A percentile compares a stretch with the other conserved stretches of the same genome.
Evolutionary conservation across 805 yeast species (phyloP).

Genomic region (Starmerella geochares): DNA sequence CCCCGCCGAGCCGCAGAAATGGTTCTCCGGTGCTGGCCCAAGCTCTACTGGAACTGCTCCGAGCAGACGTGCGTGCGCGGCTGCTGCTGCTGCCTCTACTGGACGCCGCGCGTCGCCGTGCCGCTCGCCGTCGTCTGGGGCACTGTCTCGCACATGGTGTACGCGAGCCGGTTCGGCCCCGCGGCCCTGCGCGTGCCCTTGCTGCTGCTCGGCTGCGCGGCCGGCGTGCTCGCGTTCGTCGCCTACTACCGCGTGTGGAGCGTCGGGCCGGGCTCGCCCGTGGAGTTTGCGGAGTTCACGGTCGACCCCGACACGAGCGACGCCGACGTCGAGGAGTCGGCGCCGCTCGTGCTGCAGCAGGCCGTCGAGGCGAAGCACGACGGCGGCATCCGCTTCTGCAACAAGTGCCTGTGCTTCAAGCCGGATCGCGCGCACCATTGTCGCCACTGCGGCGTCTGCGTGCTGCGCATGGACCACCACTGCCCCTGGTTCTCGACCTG

Average conservation of each 20-base stretch:
- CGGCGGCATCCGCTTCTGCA: constrained; percentile 35
- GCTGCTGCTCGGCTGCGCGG: constrained; percentile 19
- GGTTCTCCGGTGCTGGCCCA: background rate
- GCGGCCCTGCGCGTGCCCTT: constrained; percentile 8
- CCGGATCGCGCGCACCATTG: constrained; percentile 40
- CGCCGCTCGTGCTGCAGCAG: constrained; percentile 27
- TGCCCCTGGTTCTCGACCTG: constrained; percentile 92
- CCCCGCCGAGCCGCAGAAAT: background rate
- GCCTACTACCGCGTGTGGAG: constrained; percentile 27
- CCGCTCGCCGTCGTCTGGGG: constrained; percentile 31
- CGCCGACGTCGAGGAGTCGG: constrained; percentile 17
- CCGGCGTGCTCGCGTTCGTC: constrained; percentile 24
- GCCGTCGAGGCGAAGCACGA: constrained; percentile 35
- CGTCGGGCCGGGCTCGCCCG: constrained; percentile 32
- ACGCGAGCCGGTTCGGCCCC: constrained; percentile 19
- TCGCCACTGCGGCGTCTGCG: constrained; percentile 33
- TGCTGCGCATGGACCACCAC: constrained; percentile 50
- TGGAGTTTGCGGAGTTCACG: constrained; percentile 23
- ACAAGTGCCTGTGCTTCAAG: constrained; percentile 36
- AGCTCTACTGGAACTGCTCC: constrained; percentile 3
- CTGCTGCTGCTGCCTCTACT: constrained; percentile 17
- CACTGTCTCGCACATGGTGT: constrained; percentile 21
- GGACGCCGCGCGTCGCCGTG: constrained; percentile 31
- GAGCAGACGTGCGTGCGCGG: constrained; percentile 2
- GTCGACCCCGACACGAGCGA: constrained; percentile 1